Conservation (phyloP, 139 green algal species). For the Picochlorum sp. region DNA sequence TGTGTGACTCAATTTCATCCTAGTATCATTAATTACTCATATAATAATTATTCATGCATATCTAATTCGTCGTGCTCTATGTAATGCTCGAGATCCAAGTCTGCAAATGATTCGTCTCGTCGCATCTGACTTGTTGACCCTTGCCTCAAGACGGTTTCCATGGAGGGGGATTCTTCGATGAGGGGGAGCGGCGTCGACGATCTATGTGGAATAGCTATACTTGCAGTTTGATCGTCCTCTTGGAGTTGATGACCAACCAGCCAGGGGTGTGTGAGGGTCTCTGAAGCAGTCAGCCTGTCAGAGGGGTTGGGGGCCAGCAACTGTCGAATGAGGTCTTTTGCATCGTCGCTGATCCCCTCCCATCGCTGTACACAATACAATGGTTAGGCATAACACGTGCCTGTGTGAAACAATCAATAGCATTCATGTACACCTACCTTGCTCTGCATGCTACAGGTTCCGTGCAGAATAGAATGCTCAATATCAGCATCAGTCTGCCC, state of each 20-base stretch:
- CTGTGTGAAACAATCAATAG: no score
- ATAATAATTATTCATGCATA: no score
- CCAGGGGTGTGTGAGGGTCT: conserved; percentile 69
- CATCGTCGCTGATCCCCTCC: conserved; percentile 27
- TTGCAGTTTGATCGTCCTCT: not conserved
- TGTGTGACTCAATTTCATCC: conserved; percentile 1
- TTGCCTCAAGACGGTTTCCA: no score
- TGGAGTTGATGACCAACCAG: not conserved
- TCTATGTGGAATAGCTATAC: not conserved
- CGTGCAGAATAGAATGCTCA: conserved; percentile 42
- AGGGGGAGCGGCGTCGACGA: not conserved
- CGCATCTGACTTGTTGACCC: no score
- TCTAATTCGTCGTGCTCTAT: no score
- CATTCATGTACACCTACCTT: no score
- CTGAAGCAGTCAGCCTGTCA: conserved; percentile 49
- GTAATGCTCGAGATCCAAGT: no score
- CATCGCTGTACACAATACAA: conserved; percentile 12
- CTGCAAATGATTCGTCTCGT: no score
- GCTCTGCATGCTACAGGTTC: not conserved
- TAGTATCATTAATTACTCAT: not conserved
- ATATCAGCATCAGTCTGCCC: conserved; percentile 58
- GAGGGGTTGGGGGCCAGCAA: conserved; percentile 43
- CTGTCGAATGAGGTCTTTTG: conserved; percentile 36
- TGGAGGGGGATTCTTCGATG: conserved; percentile 2
- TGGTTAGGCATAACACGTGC: no score